Evolutionary conservation across 2,329 filamentous ascomycete species (phyloP).

Genomic region (Fusarium sp.): DNA sequence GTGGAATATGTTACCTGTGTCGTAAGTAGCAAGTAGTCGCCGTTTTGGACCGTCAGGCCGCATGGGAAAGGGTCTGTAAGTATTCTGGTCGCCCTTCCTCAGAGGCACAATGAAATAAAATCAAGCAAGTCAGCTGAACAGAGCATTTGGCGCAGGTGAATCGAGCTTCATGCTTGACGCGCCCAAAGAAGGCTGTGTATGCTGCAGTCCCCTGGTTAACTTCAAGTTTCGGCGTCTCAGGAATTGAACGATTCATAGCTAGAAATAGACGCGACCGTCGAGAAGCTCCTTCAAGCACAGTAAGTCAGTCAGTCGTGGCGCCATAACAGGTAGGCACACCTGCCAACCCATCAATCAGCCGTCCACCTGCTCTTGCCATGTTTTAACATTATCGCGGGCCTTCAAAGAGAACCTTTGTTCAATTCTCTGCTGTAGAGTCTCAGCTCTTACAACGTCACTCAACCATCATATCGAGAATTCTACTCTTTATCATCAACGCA

Average conservation of each 20-base stretch:
- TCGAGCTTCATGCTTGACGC: no score
- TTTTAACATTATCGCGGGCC: no score
- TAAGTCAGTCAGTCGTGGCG: no score
- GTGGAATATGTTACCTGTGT: no score
- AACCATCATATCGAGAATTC: background rate
- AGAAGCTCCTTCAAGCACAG: no score
- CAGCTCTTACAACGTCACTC: background rate
- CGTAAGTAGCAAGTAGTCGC: background rate
- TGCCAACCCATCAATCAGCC: background rate
- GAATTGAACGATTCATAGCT: background rate
- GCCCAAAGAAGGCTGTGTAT: background rate
- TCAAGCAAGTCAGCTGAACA: no score
- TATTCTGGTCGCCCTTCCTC: background rate
- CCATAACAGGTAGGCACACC: no score
- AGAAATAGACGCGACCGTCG: background rate
- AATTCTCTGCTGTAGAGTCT: background rate
- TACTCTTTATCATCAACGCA: background rate
- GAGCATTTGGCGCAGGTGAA: no score
- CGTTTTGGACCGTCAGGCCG: background rate
- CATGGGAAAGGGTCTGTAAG: fast-evolving
- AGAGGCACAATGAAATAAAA: no score
- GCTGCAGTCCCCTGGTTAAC: background rate
- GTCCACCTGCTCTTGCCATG: background rate
- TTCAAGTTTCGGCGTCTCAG: background rate
- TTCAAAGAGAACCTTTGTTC: background rate